Conservation (phyloP, 495 filamentous ascomycete genomes). For the Penicillium diatomitis region DNA sequence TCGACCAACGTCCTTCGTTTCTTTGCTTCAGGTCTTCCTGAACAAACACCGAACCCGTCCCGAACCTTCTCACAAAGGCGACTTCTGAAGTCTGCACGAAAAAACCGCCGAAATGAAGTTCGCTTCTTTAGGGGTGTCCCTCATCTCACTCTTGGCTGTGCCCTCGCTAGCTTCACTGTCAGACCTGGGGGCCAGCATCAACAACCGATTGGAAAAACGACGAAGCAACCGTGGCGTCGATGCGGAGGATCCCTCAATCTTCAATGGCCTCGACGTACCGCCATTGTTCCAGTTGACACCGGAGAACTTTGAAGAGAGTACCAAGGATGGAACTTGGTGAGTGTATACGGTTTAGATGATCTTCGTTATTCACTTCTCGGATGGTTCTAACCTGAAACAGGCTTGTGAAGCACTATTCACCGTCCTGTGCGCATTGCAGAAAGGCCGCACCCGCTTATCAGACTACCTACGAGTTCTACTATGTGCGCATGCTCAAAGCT, state of each 20-base stretch:
- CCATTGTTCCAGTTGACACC: slow-evolving; percentile 56
- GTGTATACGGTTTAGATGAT: background rate
- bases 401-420: slow-evolving; percentile 73
- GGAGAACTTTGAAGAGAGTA: slow-evolving; percentile 45
- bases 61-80: too few relatives aligned
- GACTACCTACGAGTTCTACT: slow-evolving; percentile 93
- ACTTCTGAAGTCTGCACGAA: too few relatives aligned
- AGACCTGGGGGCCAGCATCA: slow-evolving; percentile 8
- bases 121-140: slow-evolving; percentile 32
- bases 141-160: slow-evolving; percentile 33
- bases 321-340: slow-evolving; percentile 58
- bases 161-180: slow-evolving; percentile 37
- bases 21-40: background rate
- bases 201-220: slow-evolving; percentile 21
- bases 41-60: too few relatives aligned
- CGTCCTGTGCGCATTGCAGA: slow-evolving; percentile 71
- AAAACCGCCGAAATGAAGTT: slow-evolving; percentile 26
- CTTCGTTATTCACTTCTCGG: background rate
- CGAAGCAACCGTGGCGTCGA: slow-evolving; percentile 11
- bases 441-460: slow-evolving; percentile 78
- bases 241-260: slow-evolving; percentile 43
- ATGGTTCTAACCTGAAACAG: slow-evolving; percentile 26
- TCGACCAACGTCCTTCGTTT: slow-evolving; percentile 19
- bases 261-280: slow-evolving; percentile 75
- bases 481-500: slow-evolving; percentile 30